phyloP scores from a whole-genome alignment of 1,284 basidiomycete species.

The Microbotryomycetes sp. region DNA sequence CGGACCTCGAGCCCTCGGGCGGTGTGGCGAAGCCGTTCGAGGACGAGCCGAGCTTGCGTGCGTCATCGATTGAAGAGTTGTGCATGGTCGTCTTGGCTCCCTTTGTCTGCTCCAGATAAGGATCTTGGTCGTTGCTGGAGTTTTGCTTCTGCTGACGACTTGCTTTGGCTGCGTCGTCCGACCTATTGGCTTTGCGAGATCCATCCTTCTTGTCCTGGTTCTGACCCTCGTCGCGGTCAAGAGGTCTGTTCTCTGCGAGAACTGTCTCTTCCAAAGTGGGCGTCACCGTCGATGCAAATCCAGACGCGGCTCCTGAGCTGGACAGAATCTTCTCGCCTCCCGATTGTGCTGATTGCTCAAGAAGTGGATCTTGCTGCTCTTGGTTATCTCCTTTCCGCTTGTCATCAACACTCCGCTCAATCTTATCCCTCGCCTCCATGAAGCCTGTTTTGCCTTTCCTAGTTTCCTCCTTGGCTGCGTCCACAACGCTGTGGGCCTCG shows the following conservation, averaged over 20 bases:
- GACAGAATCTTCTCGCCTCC: conserved; percentile 17
- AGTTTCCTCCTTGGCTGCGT: conserved; percentile 12
- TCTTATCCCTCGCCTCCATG: conserved; percentile 4
- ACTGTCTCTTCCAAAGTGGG: conserved; percentile 68
- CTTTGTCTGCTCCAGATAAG: neutral
- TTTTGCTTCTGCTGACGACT: conserved; percentile 9
- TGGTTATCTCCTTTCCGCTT: neutral
- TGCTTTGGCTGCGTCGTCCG: conserved; percentile 5
- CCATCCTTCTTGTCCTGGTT: conserved; percentile 8
- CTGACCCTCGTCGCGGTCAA: conserved; percentile 32
- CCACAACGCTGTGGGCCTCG: conserved; percentile 2
- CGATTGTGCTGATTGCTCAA: neutral
- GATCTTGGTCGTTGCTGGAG: neutral
- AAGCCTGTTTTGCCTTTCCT: neutral
- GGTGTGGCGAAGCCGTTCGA: neutral
- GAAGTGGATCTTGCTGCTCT: conserved; percentile 1
- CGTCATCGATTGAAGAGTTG: conserved; percentile 13
- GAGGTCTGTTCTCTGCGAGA: conserved; percentile 46
- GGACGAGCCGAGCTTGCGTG: conserved; percentile 12
- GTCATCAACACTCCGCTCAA: conserved; percentile 11
- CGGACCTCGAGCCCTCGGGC: neutral
- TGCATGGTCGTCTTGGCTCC: conserved; percentile 6
- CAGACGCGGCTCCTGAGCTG: conserved; percentile 14
- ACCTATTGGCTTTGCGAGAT: neutral
- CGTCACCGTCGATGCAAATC: conserved; percentile 58